Evolutionary conservation across 371 early-diverging fungal species (phyloP).

Genomic region (Parasitella parasitica): DNA sequence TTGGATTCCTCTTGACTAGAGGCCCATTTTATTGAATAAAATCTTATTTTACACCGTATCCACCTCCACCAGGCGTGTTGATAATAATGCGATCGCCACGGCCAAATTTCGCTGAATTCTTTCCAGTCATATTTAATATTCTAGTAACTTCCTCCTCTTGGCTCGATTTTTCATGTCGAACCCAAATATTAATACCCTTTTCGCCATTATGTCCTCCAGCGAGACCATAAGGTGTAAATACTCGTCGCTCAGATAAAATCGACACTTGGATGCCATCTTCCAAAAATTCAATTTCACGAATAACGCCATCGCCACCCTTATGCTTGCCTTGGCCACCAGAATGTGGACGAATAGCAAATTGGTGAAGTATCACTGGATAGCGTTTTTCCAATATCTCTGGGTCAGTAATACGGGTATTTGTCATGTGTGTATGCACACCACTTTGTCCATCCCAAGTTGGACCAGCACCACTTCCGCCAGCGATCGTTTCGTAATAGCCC

Average conservation of each 20-base stretch:
- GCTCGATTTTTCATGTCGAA: constrained; percentile 48
- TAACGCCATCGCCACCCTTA: constrained; percentile 88
- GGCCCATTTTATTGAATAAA: neutral
- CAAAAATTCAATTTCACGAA: constrained; percentile 83
- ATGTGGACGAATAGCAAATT: constrained; percentile 76
- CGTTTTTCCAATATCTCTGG: constrained; percentile 93
- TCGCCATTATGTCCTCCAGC: constrained; percentile 80
- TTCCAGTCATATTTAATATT: constrained; percentile 80
- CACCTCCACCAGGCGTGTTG: constrained; percentile 94
- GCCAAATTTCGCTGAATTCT: constrained; percentile 76
- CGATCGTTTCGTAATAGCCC: constrained; percentile 97
- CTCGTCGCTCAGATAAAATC: constrained; percentile 91
- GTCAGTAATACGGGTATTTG: constrained; percentile 96
- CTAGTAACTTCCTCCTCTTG: constrained; percentile 34
- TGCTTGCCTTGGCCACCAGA: constrained; percentile 85
- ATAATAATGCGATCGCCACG: constrained; percentile 82
- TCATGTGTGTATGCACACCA: constrained; percentile 87
- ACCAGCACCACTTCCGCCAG: constrained; percentile 85
- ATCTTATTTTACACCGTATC: constrained; percentile 45
- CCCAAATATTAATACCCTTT: constrained; percentile 79
- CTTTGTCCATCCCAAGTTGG: constrained; percentile 88
- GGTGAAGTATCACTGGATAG: constrained; percentile 90
- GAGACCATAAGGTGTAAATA: constrained; percentile 87
- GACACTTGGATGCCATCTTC: constrained; percentile 78
- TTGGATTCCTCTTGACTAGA: constrained; percentile 64